phyloP scores from a whole-genome alignment of 306 rosid species.

The Lotus japonicus region DNA sequence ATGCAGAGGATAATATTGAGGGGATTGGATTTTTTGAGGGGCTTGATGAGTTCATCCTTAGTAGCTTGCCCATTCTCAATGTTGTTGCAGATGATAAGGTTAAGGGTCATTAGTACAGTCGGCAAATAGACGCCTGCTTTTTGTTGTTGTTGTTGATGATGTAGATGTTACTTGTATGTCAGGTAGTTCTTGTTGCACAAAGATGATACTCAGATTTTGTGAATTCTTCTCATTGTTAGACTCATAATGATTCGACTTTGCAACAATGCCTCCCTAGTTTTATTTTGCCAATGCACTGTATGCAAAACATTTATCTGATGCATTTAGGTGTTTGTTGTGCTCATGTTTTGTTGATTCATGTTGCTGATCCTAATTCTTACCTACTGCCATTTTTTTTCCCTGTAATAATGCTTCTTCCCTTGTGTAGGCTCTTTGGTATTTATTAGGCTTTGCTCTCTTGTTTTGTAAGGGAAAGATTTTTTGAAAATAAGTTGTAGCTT shows the following conservation, averaged over 20 bases:
- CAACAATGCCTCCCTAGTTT: conserved; percentile 15
- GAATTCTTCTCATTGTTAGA: conserved; percentile 13
- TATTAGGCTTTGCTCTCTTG: not conserved
- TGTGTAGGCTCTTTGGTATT: not conserved
- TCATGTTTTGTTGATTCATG: not conserved
- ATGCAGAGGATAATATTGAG: conserved; percentile 77
- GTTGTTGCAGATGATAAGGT: conserved; percentile 82
- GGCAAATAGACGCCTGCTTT: conserved; percentile 15
- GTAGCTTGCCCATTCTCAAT: conserved; percentile 83
- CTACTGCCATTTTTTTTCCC: not conserved
- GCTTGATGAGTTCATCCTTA: conserved; percentile 79
- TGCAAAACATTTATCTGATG: not conserved
- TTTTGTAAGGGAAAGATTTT: not conserved
- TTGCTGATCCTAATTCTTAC: not conserved
- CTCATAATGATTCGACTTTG: conserved; percentile 10
- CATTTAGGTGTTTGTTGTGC: not conserved
- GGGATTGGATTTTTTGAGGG: conserved; percentile 91
- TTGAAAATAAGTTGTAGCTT: not conserved
- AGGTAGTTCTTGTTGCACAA: conserved; percentile 14
- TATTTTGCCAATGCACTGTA: not conserved
- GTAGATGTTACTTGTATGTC: conserved; percentile 28
- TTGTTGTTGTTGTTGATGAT: conserved; percentile 31
- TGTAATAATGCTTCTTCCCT: not conserved
- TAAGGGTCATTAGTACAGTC: conserved; percentile 49
- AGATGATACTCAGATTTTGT: conserved; percentile 2